A percentile compares a stretch with the other conserved stretches of the same genome.
Evolutionary conservation across 768 basidiomycete genomes (phyloP).

Genomic region (Mycena floridula): DNA sequence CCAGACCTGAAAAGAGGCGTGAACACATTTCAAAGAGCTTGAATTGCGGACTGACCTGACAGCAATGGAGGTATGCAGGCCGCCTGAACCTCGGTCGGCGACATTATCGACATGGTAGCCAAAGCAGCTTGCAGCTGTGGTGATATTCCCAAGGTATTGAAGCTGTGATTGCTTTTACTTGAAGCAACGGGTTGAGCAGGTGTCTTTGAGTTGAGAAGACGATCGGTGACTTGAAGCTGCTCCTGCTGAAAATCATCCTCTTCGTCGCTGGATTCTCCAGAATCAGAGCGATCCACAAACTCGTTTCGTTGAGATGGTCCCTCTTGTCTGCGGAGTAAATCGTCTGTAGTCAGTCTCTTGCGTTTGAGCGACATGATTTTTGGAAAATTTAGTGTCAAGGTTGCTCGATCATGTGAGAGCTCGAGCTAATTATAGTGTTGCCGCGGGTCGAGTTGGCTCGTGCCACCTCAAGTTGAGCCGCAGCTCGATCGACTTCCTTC

Average conservation of each 20-base stretch:
- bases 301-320: too few relatives aligned
- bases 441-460: too few relatives aligned
- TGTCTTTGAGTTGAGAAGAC: conserved; percentile 3
- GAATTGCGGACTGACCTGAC: conserved; percentile 41
- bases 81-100: conserved; percentile 82
- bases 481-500: too few relatives aligned
- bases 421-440: too few relatives aligned
- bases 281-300: too few relatives aligned
- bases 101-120: conserved; percentile 74
- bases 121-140: conserved; percentile 57
- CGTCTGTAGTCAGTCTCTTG: conserved; percentile 23
- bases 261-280: too few relatives aligned
- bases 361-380: conserved; percentile 22
- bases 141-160: conserved; percentile 60
- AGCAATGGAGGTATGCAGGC: conserved; percentile 89
- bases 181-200: conserved; percentile 5
- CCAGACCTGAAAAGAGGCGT: conserved; percentile 53
- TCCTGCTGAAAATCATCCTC: too few relatives aligned
- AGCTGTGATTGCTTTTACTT: too few relatives aligned
- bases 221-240: conserved; percentile 1
- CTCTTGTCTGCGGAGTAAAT: conserved; percentile 29
- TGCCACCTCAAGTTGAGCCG: too few relatives aligned
- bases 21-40: neutral
- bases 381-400: neutral
- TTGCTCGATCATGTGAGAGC: too few relatives aligned